Conservation (phyloP, 2,329 filamentous ascomycete genomes). For the Cytospora chrysosperma region DNA sequence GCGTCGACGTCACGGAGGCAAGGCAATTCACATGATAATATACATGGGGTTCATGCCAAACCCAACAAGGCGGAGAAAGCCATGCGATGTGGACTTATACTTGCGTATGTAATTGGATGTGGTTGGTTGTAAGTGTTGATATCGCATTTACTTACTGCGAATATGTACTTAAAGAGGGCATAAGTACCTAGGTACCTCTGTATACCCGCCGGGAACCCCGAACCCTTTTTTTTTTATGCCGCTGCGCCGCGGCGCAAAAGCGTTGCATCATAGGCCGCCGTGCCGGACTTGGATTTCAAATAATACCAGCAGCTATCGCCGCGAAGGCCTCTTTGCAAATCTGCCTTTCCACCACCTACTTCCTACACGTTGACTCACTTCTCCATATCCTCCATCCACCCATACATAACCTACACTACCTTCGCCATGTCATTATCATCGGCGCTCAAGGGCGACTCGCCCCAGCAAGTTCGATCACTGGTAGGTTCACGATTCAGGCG, state of each 20-base stretch:
- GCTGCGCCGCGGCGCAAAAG: constrained; percentile 20
- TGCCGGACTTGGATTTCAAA: constrained; percentile 20
- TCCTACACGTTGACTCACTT: too few relatives aligned
- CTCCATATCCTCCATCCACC: constrained; percentile 6
- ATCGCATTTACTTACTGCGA: neutral
- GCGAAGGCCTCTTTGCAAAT: neutral
- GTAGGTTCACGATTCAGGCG: constrained; percentile 40
- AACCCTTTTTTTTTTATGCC: constrained; percentile 16
- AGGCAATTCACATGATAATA: neutral
- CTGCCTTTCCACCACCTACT: neutral
- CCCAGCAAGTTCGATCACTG: constrained; percentile 57
- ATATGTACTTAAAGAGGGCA: neutral
- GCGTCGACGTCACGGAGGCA: too few relatives aligned
- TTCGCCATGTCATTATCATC: constrained; percentile 28
- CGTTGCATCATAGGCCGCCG: constrained; percentile 24
- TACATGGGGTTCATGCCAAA: neutral
- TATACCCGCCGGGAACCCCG: constrained; percentile 17
- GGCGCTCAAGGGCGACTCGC: constrained; percentile 52
- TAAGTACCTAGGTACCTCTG: neutral
- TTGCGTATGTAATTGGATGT: neutral
- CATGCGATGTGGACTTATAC: too few relatives aligned
- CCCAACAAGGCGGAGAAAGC: neutral
- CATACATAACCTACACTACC: too few relatives aligned
- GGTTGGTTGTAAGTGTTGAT: neutral
- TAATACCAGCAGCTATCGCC: neutral